phyloP scores from a whole-genome alignment of 176 grass and related monocot species.

The Saccharum officinarum region DNA sequence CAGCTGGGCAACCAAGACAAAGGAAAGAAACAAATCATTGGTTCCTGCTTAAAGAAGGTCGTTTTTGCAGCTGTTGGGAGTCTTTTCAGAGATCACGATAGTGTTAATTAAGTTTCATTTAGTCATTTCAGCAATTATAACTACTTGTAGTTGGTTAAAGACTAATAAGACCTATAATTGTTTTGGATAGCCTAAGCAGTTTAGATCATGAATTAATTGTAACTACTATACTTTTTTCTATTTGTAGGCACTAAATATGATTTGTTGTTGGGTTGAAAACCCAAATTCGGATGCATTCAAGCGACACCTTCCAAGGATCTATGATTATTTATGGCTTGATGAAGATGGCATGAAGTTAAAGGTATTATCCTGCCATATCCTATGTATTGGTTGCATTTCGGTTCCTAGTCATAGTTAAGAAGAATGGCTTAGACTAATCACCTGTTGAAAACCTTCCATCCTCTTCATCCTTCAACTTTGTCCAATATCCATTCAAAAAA shows the following conservation, averaged over 20 bases:
- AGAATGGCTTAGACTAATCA: background rate
- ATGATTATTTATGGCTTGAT: background rate
- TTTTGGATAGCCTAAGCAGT: too few relatives aligned
- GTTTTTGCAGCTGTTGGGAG: too few relatives aligned
- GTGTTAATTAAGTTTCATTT: too few relatives aligned
- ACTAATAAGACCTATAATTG: too few relatives aligned
- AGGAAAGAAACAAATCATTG: too few relatives aligned
- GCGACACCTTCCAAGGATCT: background rate
- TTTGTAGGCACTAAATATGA: background rate
- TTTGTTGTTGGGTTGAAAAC: background rate
- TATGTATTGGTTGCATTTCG: background rate
- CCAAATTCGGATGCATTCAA: background rate
- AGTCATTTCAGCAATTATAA: too few relatives aligned
- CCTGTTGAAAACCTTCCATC: background rate
- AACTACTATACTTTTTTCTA: background rate
- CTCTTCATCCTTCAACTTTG: background rate
- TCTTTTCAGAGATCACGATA: too few relatives aligned
- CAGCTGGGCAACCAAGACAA: too few relatives aligned
- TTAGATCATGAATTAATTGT: too few relatives aligned
- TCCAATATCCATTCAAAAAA: background rate
- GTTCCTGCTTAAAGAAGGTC: too few relatives aligned
- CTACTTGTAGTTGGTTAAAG: too few relatives aligned
- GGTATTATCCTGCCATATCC: background rate
- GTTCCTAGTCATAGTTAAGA: background rate
- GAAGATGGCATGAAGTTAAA: slow-evolving; percentile 10